Percentiles rank a stretch among this genome's conserved stretches.
phyloP scores from a whole-genome alignment of 2,329 filamentous ascomycete species.

The Fusarium abutilonis region DNA sequence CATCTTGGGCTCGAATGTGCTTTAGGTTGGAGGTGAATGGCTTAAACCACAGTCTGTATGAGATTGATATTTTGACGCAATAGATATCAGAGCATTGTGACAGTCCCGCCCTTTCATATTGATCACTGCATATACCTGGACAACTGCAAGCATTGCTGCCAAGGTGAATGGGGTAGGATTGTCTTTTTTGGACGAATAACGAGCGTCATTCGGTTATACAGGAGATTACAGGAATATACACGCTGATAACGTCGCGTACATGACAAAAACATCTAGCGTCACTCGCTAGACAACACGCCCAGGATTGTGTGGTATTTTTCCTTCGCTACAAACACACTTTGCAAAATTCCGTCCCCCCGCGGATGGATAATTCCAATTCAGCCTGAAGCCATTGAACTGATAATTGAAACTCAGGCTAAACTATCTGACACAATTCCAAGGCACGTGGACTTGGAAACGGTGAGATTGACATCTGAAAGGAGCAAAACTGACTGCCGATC shows the following conservation, averaged over 20 bases:
- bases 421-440: background rate
- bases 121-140: background rate
- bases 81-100: no score
- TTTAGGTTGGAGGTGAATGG: background rate
- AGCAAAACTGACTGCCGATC: conserved; percentile 8
- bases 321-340: background rate
- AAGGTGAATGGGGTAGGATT: background rate
- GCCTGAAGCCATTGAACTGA: conserved; percentile 8
- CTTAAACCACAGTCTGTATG: background rate
- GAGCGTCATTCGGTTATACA: conserved; percentile 21
- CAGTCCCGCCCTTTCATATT: no score
- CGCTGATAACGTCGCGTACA: background rate
- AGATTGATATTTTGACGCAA: no score
- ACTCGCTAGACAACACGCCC: background rate
- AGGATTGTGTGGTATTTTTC: background rate
- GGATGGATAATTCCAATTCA: conserved; percentile 11
- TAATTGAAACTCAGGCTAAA: conserved; percentile 22
- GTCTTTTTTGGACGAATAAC: background rate
- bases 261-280: background rate
- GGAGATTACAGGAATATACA: background rate
- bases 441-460: conserved; percentile 4
- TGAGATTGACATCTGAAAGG: background rate
- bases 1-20: conserved; percentile 6
- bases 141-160: no score
- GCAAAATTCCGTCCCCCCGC: background rate